phyloP scores from a whole-genome alignment of 2,329 filamentous ascomycete species.

The Fusarium decemcellulare region DNA sequence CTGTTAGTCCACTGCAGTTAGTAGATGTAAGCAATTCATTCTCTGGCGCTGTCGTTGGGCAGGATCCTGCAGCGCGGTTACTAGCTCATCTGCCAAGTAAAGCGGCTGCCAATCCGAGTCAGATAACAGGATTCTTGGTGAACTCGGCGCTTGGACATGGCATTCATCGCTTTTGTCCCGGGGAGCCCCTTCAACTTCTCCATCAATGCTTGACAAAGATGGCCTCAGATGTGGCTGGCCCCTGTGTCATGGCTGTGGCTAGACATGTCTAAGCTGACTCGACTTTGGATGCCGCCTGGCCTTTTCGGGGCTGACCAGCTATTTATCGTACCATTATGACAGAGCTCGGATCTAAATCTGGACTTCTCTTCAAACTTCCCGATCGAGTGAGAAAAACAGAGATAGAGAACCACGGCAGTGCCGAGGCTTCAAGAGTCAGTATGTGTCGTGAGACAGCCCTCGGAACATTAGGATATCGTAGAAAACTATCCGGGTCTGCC shows the following conservation, averaged over 20 bases:
- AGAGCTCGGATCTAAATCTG: constrained; percentile 6
- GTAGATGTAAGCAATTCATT: constrained; percentile 12
- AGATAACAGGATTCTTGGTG: constrained; percentile 15
- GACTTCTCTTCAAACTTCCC: constrained; percentile 25
- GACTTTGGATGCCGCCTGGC: constrained; percentile 10
- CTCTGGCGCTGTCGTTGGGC: constrained; percentile 3
- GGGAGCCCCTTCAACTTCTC: constrained; percentile 7
- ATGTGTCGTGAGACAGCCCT: background rate
- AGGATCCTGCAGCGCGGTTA: background rate
- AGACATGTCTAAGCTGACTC: background rate
- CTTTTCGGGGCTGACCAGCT: constrained; percentile 23
- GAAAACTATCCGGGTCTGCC: background rate
- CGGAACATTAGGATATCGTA: background rate
- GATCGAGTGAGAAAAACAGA: constrained; percentile 11
- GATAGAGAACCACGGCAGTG: background rate
- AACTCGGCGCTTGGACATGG: constrained; percentile 19
- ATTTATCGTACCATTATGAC: constrained; percentile 20
- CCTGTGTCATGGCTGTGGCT: constrained; percentile 6
- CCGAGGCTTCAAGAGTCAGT: background rate
- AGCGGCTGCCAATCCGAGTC: constrained; percentile 18
- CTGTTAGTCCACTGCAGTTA: constrained; percentile 4
- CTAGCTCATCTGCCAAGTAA: constrained; percentile 18
- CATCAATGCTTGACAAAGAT: background rate
- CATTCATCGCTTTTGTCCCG: background rate
- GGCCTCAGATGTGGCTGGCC: background rate